Percentiles rank a stretch among this genome's conserved stretches.
Evolutionary conservation across 352 stramenopile genomes (phyloP).

Genomic region (Achlya hypogyna): DNA sequence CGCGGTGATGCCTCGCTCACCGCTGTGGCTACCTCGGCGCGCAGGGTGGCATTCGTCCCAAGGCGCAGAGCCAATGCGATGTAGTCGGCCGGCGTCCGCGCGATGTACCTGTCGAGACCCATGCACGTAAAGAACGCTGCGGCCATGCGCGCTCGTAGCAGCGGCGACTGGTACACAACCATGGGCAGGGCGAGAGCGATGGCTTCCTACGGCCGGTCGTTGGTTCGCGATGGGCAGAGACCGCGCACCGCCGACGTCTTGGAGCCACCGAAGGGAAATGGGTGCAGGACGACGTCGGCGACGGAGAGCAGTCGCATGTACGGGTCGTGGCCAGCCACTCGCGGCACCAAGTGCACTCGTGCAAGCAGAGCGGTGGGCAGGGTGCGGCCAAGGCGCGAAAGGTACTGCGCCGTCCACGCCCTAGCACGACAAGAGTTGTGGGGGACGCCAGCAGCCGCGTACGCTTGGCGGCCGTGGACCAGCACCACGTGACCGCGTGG

Average conservation of each 20-base stretch:
- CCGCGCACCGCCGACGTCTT: conserved; percentile 30
- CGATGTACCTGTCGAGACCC: conserved; percentile 24
- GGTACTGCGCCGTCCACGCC: conserved; percentile 3
- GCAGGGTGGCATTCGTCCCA: conserved; percentile 9
- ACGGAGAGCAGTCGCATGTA: conserved; percentile 26
- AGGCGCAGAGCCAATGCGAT: conserved; percentile 26
- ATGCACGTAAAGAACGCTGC: conserved; percentile 26
- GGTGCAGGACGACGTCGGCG: conserved; percentile 33
- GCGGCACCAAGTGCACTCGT: conserved; percentile 25
- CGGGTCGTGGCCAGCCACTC: conserved; percentile 20
- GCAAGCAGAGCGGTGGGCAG: neutral
- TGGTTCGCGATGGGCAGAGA: neutral
- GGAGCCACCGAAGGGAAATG: conserved; percentile 43
- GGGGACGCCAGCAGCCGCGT: neutral
- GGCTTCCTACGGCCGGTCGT: conserved; percentile 20
- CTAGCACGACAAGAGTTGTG: neutral
- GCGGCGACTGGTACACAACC: conserved; percentile 28
- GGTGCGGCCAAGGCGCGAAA: neutral
- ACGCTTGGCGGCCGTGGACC: conserved; percentile 21
- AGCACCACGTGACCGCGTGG: conserved; percentile 22
- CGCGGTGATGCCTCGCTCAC: neutral
- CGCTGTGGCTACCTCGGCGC: neutral
- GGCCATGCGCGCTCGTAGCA: conserved; percentile 33
- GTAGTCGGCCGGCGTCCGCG: conserved; percentile 25
- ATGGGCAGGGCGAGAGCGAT: conserved; percentile 26